Evolutionary conservation across 2,329 filamentous ascomycete species (phyloP), one percentile per base, ranked within the genome.

Genomic region (Trichoderma atroviride): DNA sequence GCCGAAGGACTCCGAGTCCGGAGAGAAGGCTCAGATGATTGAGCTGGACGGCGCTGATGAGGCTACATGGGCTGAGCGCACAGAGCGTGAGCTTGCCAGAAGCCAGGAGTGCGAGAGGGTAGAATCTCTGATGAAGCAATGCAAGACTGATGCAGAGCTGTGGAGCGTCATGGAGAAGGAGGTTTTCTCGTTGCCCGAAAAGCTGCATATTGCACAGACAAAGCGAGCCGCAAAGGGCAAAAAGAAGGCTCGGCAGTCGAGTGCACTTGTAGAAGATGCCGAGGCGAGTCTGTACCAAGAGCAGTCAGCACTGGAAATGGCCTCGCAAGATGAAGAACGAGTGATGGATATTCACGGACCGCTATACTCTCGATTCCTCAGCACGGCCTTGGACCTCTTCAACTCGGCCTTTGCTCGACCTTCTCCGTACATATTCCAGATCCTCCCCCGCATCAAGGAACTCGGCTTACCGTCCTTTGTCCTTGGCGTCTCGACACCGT

Each of bases 391-490:
- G 19, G 80, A 82, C 0, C 82, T 87, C 1, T 81, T 93, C 4
- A 85, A 89, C 73, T 81, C 79, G 2, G 81, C 83, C 1, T 94
- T 92, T 70, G 71, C 75, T 11, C 84, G 82, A 13, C 80, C 87
- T 0, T 93, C 91, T 0, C 82, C 85, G 0, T 82, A 91, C 0
- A 82, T 84, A 0, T 83, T 91, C 56, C 83, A 84, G 56, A 79
- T 94, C 31, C 82, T 94, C 0, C 90, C 91, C 0, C 85, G 86
- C 9, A 81, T 94, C 74, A 92, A 91, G 75, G 83, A 85, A 56
- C 83, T 92, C 0, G 91, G 92, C 1, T 84, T 91, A 1, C 86
- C 87, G 1, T 91, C 90, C 0, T 92, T 91, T 75, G 88, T 92
- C 7, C 84, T 95, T 0, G 92, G 91, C 59, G 89, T 88, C 6